A percentile compares a stretch with the other conserved stretches of the same genome.
Conservation (phyloP, 768 basidiomycete genomes). For the Mycena epipterygia region DNA sequence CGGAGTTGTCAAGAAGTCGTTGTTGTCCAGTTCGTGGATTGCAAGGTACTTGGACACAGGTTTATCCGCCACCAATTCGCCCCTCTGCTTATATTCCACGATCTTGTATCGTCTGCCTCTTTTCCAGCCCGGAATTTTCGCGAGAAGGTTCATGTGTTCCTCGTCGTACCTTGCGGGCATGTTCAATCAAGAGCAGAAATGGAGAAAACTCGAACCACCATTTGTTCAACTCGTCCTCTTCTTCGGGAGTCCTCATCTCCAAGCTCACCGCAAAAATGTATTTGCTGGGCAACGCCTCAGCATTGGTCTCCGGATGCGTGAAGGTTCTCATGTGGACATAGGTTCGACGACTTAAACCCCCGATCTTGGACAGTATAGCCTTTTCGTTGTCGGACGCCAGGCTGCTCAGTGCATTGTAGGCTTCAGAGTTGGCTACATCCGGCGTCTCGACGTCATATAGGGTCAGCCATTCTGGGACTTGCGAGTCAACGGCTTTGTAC, state of each 20-base stretch:
- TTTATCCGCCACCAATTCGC: conserved; percentile 30
- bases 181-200: neutral
- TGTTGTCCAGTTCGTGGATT: conserved; percentile 46
- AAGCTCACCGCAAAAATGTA: conserved; percentile 42
- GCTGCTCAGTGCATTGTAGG: conserved; percentile 43
- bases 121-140: conserved; percentile 48
- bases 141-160: conserved; percentile 48
- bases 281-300: conserved; percentile 36
- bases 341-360: conserved; percentile 42
- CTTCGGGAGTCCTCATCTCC: conserved; percentile 38
- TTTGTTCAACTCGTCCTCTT: conserved; percentile 48
- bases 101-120: conserved; percentile 48
- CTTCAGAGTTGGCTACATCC: conserved; percentile 38
- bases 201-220: conserved; percentile 34
- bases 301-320: conserved; percentile 29
- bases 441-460: conserved; percentile 48
- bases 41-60: conserved; percentile 48
- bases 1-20: conserved; percentile 36
- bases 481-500: conserved; percentile 49
- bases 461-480: conserved; percentile 42
- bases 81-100: conserved; percentile 35
- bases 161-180: conserved; percentile 44
- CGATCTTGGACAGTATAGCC: conserved; percentile 40
- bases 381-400: conserved; percentile 45
- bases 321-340: conserved; percentile 40